Percentiles rank a stretch among this genome's conserved stretches.
These are phyloP conservation scores for Malania oleifera DNA, from an alignment of 164 flowering plant species.

Conservation along the genomic window DNA sequence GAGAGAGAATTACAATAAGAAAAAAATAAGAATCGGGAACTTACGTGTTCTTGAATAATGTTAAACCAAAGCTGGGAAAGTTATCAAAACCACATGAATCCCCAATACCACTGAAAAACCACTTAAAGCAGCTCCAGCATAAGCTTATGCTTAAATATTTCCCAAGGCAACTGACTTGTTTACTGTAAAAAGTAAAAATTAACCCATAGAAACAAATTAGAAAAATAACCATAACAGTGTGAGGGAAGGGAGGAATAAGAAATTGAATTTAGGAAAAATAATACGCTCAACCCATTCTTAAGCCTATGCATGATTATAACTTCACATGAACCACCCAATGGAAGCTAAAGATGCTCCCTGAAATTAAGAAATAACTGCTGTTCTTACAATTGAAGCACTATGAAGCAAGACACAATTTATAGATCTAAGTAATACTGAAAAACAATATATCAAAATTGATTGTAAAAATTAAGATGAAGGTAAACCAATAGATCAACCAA, in stretches of 20 bases:
- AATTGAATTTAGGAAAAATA: neutral
- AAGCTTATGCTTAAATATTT: conserved; percentile 86
- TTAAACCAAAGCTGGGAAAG: conserved; percentile 80
- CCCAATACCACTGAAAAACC: conserved; percentile 98
- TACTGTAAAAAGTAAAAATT: conserved; percentile 41
- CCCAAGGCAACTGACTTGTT: conserved; percentile 84
- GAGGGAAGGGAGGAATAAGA: neutral
- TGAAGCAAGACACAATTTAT: no score
- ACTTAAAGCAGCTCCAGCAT: conserved; percentile 90
- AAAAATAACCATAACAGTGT: neutral
- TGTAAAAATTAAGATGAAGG: no score
- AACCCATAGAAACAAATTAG: neutral
- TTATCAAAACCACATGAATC: conserved; percentile 97
- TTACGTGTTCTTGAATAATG: conserved; percentile 79
- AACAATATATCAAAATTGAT: no score
- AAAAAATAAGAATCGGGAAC: conserved; percentile 11
- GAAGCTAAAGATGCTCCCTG: neutral
- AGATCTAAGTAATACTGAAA: no score
- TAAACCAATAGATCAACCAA: no score
- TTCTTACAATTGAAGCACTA: no score
- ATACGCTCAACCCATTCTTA: neutral
- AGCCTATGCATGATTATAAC: neutral
- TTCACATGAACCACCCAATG: neutral
- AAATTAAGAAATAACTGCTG: no score
- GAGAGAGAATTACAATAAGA: neutral